Percentiles rank a stretch among this genome's conserved stretches.
phyloP scores from a whole-genome alignment of 2,329 filamentous ascomycete species.

The Tolypocladium ovalisporum region DNA sequence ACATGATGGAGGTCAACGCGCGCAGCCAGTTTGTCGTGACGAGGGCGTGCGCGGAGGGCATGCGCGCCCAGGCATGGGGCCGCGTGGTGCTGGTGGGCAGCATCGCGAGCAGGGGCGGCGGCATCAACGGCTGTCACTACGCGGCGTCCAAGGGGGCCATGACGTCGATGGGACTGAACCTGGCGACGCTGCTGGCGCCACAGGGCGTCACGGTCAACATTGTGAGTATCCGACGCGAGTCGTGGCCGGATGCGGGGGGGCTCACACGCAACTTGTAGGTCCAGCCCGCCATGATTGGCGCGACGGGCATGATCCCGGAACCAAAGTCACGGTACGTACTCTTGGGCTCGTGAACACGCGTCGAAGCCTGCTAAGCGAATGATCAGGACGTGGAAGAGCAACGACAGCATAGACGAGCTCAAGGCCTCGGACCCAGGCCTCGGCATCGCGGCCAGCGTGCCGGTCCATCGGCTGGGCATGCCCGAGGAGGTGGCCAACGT shows the following conservation, averaged over 20 bases:
- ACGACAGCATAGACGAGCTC: slow-evolving; percentile 17
- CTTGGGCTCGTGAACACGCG: no score
- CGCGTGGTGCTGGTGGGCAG: slow-evolving; percentile 20
- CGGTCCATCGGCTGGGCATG: slow-evolving; percentile 20
- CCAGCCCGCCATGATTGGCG: slow-evolving; percentile 23
- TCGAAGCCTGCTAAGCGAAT: neutral
- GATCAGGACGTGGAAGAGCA: slow-evolving; percentile 18
- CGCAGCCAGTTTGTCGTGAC: slow-evolving; percentile 23
- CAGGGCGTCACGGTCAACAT: slow-evolving; percentile 24
- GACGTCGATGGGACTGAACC: slow-evolving; percentile 21
- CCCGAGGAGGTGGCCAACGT: slow-evolving; percentile 23
- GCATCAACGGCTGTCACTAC: slow-evolving; percentile 24
- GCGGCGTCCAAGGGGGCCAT: slow-evolving; percentile 21
- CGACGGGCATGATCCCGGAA: slow-evolving; percentile 23
- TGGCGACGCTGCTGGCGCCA: slow-evolving; percentile 18
- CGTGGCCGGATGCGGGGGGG: neutral
- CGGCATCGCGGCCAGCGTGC: slow-evolving; percentile 21
- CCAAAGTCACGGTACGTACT: slow-evolving; percentile 15
- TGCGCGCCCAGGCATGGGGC: slow-evolving; percentile 20
- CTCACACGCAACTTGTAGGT: slow-evolving; percentile 10
- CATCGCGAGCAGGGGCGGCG: slow-evolving; percentile 20
- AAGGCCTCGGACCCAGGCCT: slow-evolving; percentile 19
- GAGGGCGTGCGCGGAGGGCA: slow-evolving; percentile 17
- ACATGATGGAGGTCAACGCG: slow-evolving; percentile 22
- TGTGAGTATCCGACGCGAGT: slow-evolving; percentile 7